Percentiles rank a stretch among this genome's conserved stretches.
Conservation (phyloP, 495 filamentous ascomycete genomes). For the Wilcoxina mikolae region DNA sequence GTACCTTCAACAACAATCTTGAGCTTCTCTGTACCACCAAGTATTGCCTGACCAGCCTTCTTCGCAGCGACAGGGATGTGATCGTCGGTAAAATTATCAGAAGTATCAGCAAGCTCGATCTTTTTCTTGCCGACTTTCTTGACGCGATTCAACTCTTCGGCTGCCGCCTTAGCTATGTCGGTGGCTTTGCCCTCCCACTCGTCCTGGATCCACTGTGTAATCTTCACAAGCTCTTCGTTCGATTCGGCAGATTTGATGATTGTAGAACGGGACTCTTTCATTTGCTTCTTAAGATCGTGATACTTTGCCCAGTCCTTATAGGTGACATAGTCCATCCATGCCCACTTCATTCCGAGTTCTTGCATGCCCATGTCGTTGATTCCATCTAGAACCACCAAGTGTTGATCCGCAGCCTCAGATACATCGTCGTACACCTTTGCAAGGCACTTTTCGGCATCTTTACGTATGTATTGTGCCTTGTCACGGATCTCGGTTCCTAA, state of each 20-base stretch:
- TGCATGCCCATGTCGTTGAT: constrained; percentile 81
- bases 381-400: constrained; percentile 64
- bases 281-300: constrained; percentile 64
- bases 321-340: constrained; percentile 85
- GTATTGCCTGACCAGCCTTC: constrained; percentile 13
- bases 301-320: constrained; percentile 96
- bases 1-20: constrained; percentile 8
- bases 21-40: constrained; percentile 6
- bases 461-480: constrained; percentile 63
- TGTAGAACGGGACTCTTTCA: constrained; percentile 72
- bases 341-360: constrained; percentile 95
- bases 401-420: constrained; percentile 59
- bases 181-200: constrained; percentile 61
- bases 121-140: constrained; percentile 84
- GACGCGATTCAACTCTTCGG: constrained; percentile 64
- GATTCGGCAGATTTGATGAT: constrained; percentile 55
- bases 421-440: constrained; percentile 53
- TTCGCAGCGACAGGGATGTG: constrained; percentile 23
- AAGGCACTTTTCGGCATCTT: constrained; percentile 64
- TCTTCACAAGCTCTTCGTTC: constrained; percentile 57
- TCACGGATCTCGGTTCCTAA: constrained; percentile 64
- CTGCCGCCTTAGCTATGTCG: constrained; percentile 61
- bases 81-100: constrained; percentile 53
- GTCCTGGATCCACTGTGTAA: constrained; percentile 50
- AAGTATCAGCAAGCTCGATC: constrained; percentile 56